Evolutionary conservation across 495 filamentous ascomycete species (phyloP).

Genomic region (Lophiotrema nucula): DNA sequence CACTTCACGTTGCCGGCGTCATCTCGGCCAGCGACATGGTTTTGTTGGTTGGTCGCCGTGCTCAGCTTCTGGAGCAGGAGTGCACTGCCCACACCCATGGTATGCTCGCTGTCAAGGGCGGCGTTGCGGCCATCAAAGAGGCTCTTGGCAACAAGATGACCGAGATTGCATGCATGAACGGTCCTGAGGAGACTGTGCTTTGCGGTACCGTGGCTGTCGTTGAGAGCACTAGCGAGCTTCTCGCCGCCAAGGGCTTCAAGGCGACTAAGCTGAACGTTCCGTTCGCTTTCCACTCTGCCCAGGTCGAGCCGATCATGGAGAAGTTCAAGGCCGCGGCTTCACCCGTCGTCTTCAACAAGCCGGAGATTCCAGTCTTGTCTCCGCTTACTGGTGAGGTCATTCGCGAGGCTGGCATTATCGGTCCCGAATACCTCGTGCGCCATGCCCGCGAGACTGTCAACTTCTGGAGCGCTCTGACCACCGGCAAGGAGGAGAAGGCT

Average conservation of each 20-base stretch:
- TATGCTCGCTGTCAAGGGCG: slow-evolving; percentile 53
- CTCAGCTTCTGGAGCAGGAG: slow-evolving; percentile 68
- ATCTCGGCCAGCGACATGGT: slow-evolving; percentile 76
- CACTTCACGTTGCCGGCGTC: slow-evolving; percentile 76
- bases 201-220: slow-evolving; percentile 43
- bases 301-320: slow-evolving; percentile 53
- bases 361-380: slow-evolving; percentile 43
- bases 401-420: slow-evolving; percentile 44
- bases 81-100: slow-evolving; percentile 69
- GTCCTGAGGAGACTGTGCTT: slow-evolving; percentile 48
- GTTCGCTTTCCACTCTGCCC: slow-evolving; percentile 56
- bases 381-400: slow-evolving; percentile 46
- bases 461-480: slow-evolving; percentile 44
- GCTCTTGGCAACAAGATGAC: slow-evolving; percentile 45
- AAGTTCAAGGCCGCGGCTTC: slow-evolving; percentile 44
- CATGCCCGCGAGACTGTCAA: slow-evolving; percentile 48
- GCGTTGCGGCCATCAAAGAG: slow-evolving; percentile 39
- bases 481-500: slow-evolving; percentile 42
- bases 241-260: slow-evolving; percentile 50
- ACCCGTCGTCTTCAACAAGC: slow-evolving; percentile 46
- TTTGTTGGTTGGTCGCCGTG: slow-evolving; percentile 75
- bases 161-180: slow-evolving; percentile 50
- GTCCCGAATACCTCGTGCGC: slow-evolving; percentile 44
- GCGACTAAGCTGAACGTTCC: slow-evolving; percentile 50
- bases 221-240: slow-evolving; percentile 36